Percentiles rank a stretch among this genome's conserved stretches.
These are phyloP conservation scores for Pyrus communis DNA, from an alignment of 306 rosid genomes.

Conservation along the genomic window DNA sequence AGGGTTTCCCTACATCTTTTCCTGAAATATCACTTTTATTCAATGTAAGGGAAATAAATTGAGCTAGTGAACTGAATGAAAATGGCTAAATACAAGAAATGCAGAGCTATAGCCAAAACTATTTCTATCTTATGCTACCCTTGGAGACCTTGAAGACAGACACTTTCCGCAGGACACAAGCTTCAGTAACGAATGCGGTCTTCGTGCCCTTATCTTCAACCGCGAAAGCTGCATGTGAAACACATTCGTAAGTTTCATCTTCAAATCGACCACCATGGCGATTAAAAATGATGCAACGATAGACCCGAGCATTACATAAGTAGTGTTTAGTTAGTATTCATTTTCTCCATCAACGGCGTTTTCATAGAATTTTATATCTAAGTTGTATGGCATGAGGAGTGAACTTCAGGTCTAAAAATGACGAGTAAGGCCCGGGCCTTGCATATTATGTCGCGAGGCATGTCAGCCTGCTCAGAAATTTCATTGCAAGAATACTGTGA, in stretches of 20 bases:
- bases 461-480: not conserved
- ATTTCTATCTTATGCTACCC: constrained; percentile 27
- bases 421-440: not conserved
- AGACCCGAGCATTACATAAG: not conserved
- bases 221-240: constrained; percentile 78
- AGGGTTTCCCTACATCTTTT: constrained; percentile 16
- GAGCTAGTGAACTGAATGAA: constrained; percentile 28
- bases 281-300: not conserved
- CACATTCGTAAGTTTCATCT: constrained; percentile 18
- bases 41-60: constrained; percentile 44
- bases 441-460: too few species aligned
- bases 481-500: constrained; percentile 6
- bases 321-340: not conserved
- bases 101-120: constrained; percentile 38
- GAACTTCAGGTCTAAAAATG: not conserved
- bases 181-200: constrained; percentile 64
- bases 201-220: constrained; percentile 54
- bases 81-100: constrained; percentile 45
- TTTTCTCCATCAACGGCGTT: too few species aligned
- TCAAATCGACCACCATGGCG: not conserved
- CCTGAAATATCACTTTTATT: constrained; percentile 43
- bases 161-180: constrained; percentile 86
- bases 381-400: not conserved
- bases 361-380: not conserved
- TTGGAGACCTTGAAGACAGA: constrained; percentile 65